Percentiles rank a stretch among this genome's conserved stretches.
phyloP scores from a whole-genome alignment of 2,329 filamentous ascomycete species.

The Penicillium freii region DNA sequence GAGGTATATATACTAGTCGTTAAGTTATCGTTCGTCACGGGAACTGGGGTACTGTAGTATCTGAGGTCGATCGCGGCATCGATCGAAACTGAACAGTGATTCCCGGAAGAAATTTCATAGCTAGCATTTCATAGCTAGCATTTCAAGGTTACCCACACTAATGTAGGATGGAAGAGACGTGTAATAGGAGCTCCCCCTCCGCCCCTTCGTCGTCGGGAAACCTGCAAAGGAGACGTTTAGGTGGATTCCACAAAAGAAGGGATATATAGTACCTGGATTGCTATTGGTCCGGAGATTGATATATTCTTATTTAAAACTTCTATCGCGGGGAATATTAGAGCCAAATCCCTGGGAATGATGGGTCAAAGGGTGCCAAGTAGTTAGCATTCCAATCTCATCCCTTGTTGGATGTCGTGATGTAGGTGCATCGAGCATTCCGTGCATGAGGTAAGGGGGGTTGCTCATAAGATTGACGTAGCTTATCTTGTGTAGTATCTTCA shows the following conservation, averaged over 20 bases:
- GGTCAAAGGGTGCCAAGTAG: background rate
- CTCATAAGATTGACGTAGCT: background rate
- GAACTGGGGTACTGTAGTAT: background rate
- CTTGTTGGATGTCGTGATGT: conserved; percentile 1
- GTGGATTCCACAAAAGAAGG: conserved; percentile 6
- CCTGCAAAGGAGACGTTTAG: background rate
- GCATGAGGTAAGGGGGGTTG: background rate
- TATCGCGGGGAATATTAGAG: background rate
- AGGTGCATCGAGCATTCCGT: conserved; percentile 5
- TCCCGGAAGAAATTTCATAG: background rate
- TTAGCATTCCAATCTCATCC: conserved; percentile 3
- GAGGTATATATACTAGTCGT: background rate
- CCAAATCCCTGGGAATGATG: conserved; percentile 5
- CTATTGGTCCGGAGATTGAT: background rate
- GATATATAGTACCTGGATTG: background rate
- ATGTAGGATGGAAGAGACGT: background rate
- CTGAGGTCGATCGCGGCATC: background rate
- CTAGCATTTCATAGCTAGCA: conserved; percentile 1
- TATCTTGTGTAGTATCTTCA: background rate
- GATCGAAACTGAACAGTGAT: background rate
- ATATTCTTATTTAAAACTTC: background rate
- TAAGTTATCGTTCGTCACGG: background rate
- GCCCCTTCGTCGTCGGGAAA: background rate
- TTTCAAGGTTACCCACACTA: background rate
- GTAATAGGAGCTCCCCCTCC: background rate